Evolutionary conservation across 805 yeast species (phyloP), one percentile per base, ranked within the genome.

Genomic region (Saccharomycopsis sp.): DNA sequence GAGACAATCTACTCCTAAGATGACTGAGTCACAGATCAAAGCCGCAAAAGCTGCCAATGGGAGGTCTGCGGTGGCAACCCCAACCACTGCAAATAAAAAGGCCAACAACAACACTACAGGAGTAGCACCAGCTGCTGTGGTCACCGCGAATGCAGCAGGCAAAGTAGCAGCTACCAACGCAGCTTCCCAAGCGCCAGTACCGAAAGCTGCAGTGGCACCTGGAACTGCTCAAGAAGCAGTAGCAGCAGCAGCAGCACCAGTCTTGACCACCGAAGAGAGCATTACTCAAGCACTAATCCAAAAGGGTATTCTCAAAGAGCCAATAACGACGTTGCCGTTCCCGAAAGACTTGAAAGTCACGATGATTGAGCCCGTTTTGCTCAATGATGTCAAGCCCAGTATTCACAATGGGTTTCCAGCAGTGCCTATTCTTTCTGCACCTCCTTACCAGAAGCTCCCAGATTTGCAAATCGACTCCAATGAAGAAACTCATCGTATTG

Each of bases 391-490:
- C 48, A 69, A 96, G 45, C 95, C 98, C 10, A 78, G 95, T 5
- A 63, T 86, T 37, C 69, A 85, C 20, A 92, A 87, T 30, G 96
- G 96, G 8, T 73, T 77, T 42, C 92, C 94, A 1, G 63, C 76
- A 61, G 63, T 80, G 42, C 67, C 94, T 51, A 69, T 82, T 20
- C 60, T 88, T 42, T 76, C 84, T 12, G 74, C 87, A 2, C 96
- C 96, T 1, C 84, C 82, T 0, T 54, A 78, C 39, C 64, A 76
- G 36, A 79, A 77, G 49, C 70, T 88, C 34, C 96, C 95, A 16
- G 76, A 81, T 4, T 84, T 81, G 55, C 96, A 87, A 53, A 65
- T 85, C 50, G 84, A 77, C 48, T 80, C 84, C 5, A 39, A 47
- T 4, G 17, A n/a, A 7, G 35, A 22, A 4, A 17, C 36, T 17